Evolutionary conservation across 1,139 yeast species (phyloP), one percentile per base, ranked within the genome.

Genomic region (Yamadazyma kanchanaburiensis): DNA sequence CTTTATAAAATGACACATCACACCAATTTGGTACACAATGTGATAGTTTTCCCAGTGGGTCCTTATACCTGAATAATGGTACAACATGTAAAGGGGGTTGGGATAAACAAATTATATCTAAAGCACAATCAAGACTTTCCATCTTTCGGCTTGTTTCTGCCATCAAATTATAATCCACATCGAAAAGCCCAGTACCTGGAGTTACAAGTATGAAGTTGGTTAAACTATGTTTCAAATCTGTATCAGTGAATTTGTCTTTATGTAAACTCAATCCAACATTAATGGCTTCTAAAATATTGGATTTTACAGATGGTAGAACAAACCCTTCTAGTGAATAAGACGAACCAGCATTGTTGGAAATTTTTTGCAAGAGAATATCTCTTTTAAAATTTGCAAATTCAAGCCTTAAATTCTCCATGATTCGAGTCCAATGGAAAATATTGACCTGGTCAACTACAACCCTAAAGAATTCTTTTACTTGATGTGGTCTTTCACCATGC

Each of bases 361-460:
- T 60, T 15, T 60, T 58, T 28, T 72, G 65, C 27, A 84, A 55
- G 43, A 89, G 48, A 21, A 66, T 80, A 41, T 87, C 95, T 38
- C 80, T 64, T 40, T 82, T 80, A 49, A 91, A 87, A 36, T 78
- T 77, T 25, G 91, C 81, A 58, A 91, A 89, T 50, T 94, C 98
- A 22, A 79, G 66, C 34, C 97, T 64, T 33, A 94, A 60, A 4
- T 82, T 80, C 14, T 86, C 86, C 96, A 94, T 88, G 32, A 91
- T 89, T 42, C 83, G 81, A 38, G 78, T 84, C 98, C 98, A 94
- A 40, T 76, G 78, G 22, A 81, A 72, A 25, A 87, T 84, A 46
- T 83, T 87, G 6, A 87, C 94, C 52, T 89, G 96, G 53, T 94
- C 98, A 2, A 91, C 96, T 3, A 91, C 98, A 11, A 91, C 95